Conservation (phyloP, 768 basidiomycete genomes). For the Pleurotus platypus region DNA sequence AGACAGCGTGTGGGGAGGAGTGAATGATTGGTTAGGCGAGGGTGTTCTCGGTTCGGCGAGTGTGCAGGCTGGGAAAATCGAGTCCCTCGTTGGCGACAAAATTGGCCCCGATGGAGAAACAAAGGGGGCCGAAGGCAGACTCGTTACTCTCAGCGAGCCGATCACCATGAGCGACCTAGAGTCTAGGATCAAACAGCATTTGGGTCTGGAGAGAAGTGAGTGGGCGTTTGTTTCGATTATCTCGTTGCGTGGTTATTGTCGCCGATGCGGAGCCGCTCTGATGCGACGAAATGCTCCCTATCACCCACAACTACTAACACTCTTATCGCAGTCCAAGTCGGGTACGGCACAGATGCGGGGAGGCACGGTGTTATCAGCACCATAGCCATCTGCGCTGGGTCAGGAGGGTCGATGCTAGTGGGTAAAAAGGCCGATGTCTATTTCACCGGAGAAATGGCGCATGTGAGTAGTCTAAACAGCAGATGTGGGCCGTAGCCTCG, state of each 20-base stretch:
- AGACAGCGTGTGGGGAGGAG: slow-evolving; percentile 78
- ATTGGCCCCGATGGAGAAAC: slow-evolving; percentile 29
- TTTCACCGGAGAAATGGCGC: slow-evolving; percentile 90
- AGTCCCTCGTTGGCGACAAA: slow-evolving; percentile 37
- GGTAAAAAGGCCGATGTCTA: slow-evolving; percentile 80
- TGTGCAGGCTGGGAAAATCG: slow-evolving; percentile 31
- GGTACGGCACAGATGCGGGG: slow-evolving; percentile 36
- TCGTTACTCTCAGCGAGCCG: slow-evolving; percentile 59
- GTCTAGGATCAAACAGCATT: slow-evolving; percentile 63
- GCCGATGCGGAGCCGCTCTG: not conserved
- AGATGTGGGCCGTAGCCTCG: slow-evolving; percentile 3
- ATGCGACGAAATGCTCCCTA: no score
- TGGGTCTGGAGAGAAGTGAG: slow-evolving; percentile 60
- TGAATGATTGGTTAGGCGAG: slow-evolving; percentile 86
- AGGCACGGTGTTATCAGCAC: slow-evolving; percentile 36
- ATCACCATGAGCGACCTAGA: slow-evolving; percentile 60
- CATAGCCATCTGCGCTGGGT: slow-evolving; percentile 90
- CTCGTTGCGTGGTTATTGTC: slow-evolving; percentile 3
- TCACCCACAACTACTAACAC: not conserved
- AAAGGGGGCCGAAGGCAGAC: slow-evolving; percentile 64
- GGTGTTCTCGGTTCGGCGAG: slow-evolving; percentile 38
- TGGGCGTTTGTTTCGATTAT: slow-evolving; percentile 7
- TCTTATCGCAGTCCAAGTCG: slow-evolving; percentile 58
- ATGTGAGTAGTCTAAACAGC: slow-evolving; percentile 45
- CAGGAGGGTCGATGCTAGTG: slow-evolving; percentile 74